A percentile compares a stretch with the other conserved stretches of the same genome.
Evolutionary conservation across 352 stramenopile genomes (phyloP).

Genomic region (Phytopythium litorale): DNA sequence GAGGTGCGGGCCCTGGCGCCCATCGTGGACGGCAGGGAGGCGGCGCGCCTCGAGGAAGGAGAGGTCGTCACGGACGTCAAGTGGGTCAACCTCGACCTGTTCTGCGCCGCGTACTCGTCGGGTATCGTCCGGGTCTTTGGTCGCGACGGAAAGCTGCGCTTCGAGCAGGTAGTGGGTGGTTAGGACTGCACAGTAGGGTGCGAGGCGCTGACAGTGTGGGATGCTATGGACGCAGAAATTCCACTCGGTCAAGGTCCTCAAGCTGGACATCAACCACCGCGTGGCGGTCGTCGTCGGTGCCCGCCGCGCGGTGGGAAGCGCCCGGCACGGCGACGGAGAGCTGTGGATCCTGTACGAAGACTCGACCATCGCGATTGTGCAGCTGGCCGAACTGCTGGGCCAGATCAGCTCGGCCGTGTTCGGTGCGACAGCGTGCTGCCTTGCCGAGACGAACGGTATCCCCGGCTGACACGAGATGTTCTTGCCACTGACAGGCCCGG

Average conservation of each 20-base stretch:
- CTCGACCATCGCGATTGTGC: slow-evolving; percentile 72
- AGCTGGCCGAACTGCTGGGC: slow-evolving; percentile 51
- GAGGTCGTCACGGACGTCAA: slow-evolving; percentile 60
- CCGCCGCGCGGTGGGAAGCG: slow-evolving; percentile 20
- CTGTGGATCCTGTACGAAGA: slow-evolving; percentile 81
- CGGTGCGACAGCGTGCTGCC: slow-evolving; percentile 16
- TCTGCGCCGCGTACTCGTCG: slow-evolving; percentile 52
- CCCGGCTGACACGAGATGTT: neutral
- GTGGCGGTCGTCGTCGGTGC: slow-evolving; percentile 23
- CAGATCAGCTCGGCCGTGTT: slow-evolving; percentile 55
- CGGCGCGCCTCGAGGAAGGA: slow-evolving; percentile 32
- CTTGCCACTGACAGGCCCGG: slow-evolving; percentile 24
- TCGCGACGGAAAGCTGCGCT: slow-evolving; percentile 39
- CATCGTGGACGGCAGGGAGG: slow-evolving; percentile 20
- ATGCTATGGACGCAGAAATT: slow-evolving; percentile 29
- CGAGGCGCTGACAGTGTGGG: neutral
- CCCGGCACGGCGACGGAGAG: slow-evolving; percentile 32
- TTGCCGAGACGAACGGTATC: neutral
- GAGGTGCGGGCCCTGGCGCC: slow-evolving; percentile 2
- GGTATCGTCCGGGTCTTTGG: slow-evolving; percentile 61
- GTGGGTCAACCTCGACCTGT: slow-evolving; percentile 55
- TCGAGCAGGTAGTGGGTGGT: slow-evolving; percentile 38
- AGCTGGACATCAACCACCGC: slow-evolving; percentile 49
- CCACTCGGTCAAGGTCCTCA: slow-evolving; percentile 35
- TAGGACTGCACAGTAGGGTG: neutral